Evolutionary conservation across 768 basidiomycete genomes (phyloP).

Genomic region (Rubroboletus pulcherrimus): DNA sequence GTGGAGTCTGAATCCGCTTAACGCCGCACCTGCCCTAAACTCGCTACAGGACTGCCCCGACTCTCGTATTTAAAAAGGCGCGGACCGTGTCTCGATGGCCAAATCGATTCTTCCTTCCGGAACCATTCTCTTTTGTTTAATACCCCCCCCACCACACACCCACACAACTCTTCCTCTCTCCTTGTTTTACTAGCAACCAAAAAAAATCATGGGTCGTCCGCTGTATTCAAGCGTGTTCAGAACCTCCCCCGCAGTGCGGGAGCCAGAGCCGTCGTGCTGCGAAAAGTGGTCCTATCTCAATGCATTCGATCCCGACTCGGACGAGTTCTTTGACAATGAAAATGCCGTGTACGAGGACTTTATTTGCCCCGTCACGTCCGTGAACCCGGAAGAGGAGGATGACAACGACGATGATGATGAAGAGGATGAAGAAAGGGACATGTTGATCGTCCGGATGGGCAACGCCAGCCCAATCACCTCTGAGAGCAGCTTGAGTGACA

Average conservation of each 20-base stretch:
- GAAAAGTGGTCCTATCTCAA: slow-evolving; percentile 64
- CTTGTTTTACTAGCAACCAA: slow-evolving; percentile 28
- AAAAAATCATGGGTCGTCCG: slow-evolving; percentile 52
- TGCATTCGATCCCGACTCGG: slow-evolving; percentile 77
- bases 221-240: slow-evolving; percentile 48
- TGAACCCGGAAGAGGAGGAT: slow-evolving; percentile 8
- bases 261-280: slow-evolving; percentile 41
- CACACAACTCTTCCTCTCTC: background rate
- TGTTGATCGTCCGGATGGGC: slow-evolving; percentile 30
- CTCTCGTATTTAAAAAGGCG: slow-evolving; percentile 16
- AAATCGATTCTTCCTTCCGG: background rate
- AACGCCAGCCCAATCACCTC: slow-evolving; percentile 36
- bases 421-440: slow-evolving; percentile 31
- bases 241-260: slow-evolving; percentile 39
- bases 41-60: background rate
- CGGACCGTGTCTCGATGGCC: background rate
- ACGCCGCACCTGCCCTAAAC: slow-evolving; percentile 36
- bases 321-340: slow-evolving; percentile 64
- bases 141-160: slow-evolving; percentile 12
- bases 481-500: slow-evolving; percentile 43
- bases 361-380: slow-evolving; percentile 38
- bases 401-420: slow-evolving; percentile 19
- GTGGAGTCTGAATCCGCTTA: slow-evolving; percentile 13
- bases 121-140: background rate
- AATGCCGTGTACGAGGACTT: slow-evolving; percentile 64